Evolutionary conservation across 208 protist genomes (phyloP).

Genomic region (Tritrichomonas musculus): DNA sequence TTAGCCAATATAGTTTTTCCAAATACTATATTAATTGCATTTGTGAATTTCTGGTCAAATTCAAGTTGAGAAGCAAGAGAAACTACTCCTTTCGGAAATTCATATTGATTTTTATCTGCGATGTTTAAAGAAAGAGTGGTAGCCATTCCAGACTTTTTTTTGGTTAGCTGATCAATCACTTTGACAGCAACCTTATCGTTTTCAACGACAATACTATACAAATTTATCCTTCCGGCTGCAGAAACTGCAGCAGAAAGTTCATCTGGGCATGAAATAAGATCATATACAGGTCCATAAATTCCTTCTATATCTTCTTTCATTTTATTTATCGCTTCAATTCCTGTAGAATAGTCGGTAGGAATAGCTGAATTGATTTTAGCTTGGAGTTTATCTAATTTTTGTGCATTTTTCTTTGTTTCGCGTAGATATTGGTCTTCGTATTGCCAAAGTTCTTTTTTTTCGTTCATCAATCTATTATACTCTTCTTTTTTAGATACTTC

Average conservation of each 20-base stretch:
- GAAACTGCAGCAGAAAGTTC: background rate
- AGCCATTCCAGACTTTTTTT: background rate
- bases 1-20: background rate
- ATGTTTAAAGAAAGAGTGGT: background rate
- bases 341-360: background rate
- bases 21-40: background rate
- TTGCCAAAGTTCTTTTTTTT: background rate
- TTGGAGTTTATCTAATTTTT: background rate
- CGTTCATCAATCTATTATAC: background rate
- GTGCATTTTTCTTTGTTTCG: background rate
- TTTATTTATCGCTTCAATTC: background rate
- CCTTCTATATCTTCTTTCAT: background rate
- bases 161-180: background rate
- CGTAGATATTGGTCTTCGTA: background rate
- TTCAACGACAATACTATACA: slow-evolving; percentile 2
- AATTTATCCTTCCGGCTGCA: background rate
- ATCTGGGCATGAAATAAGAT: background rate
- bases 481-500: background rate
- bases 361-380: background rate
- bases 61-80: background rate
- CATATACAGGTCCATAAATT: background rate
- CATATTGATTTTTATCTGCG: background rate
- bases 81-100: background rate
- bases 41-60: background rate
- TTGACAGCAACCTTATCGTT: background rate